Base-by-base conservation (phyloP, 1,284 basidiomycete species). In the Malassezia arunalokei region DNA sequence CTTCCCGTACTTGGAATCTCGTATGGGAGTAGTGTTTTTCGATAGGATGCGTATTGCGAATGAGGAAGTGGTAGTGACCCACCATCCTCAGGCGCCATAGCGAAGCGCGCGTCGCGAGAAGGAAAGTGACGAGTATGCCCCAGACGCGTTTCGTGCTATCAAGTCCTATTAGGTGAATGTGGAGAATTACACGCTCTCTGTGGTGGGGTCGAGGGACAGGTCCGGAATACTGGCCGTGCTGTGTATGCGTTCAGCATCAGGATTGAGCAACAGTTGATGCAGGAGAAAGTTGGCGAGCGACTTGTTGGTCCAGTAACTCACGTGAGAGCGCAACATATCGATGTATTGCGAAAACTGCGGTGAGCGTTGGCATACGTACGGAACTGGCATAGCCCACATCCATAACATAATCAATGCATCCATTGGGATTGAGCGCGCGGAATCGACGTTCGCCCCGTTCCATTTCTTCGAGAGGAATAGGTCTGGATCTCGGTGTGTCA, bases 371-470 rank as follows among this genome's bases (percentile, higher is more conserved):
- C n/a, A 15, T 15, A 53, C 51, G 37, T 49, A 54, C 51, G 40
- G 33, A 42, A 20, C 43, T 46, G 17, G 33, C 35, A 31, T 20
- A 17, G 12, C 48, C 32, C 12, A 32, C 33, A 31, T 55, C 48
- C 14, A 55, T 33, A 5, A 47, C 48, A 50, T 63, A 71, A 49
- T 71, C 68, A 47, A 71, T 61, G 43, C 65, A 64, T 2, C 68
- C 68, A 41, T 71, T 62, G 20, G 65, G 62, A 38, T 71, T 71
- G 14, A 71, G 60, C 1, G 68, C 68, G 5, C 54, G 55, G 59
- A 70, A 71, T 1, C 65, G 29, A 40, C 56, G 47, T 40, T 61
- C 55, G 9, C 49, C 60, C 11, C 39, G 28, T 39, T 58, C 47
- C n/a, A 58, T 44, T 28, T 43, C 49, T 5, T 51, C 43, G 29